Base-by-base conservation (phyloP, 805 yeast species). In the Suhomyces prunicola region DNA sequence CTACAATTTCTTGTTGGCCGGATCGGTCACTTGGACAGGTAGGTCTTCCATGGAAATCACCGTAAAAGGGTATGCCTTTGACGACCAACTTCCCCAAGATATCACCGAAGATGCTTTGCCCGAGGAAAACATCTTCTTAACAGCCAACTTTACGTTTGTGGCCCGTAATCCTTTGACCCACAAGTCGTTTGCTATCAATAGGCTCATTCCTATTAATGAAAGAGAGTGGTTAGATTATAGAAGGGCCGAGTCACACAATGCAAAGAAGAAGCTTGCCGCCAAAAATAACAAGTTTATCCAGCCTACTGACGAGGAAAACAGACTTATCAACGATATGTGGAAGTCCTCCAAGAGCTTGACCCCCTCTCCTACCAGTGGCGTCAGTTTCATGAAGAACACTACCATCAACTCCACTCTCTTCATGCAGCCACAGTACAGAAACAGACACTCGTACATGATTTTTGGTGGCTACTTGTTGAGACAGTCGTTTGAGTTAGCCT, bases 381-480 rank as follows among this genome's bases (percentile, higher is more conserved):
- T 86, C 29, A 73, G 78, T 45, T 81, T 81, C 59, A 88, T 90
- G 96, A 78, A 81, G 48, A 86, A 89, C 56, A 86, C 97, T 1
- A 73, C 69, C 50, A 79, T 88, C 50, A 75, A 81, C 50, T 87
- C 96, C 9, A 89, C 97, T 6, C 80, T 86, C 63, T 85, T 91
- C 70, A 93, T 92, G 93, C 97, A 92, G 71, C 97, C 97, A 1
- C 97, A 92, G 73, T 92, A 91, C 73, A 83, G 97, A 72, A 92
- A 92, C 75, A 83, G 97, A 67, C 97, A 92, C 67, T 88, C 96
- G 3, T 90, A 87, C 71, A 90, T 91, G 90, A 89, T 92, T 46
- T 92, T 92, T 69, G 98, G 98, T 61, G 98, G 98, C 27, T 92
- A 92, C 64, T 74, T 92, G 64, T 81, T 92, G 77, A 84, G 97